Evolutionary conservation across 257 asterid genomes (phyloP).

Genomic region (Cordia subcordata): DNA sequence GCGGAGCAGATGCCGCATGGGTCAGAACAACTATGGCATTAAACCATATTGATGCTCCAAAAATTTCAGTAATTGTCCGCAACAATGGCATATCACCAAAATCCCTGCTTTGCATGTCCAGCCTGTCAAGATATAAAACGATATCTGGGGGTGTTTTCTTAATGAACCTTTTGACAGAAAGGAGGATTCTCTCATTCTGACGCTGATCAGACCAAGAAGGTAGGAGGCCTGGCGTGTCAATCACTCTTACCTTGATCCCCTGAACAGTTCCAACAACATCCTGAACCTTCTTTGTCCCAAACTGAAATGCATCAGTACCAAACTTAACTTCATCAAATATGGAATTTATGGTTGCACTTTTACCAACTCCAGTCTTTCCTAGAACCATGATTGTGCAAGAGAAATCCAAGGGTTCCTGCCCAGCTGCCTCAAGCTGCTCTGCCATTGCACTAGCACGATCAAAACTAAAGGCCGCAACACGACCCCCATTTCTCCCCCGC

Average conservation of each 20-base stretch:
- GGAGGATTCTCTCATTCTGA: conserved; percentile 81
- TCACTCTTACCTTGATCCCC: conserved; percentile 90
- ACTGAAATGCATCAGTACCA: conserved; percentile 81
- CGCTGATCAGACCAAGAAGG: conserved; percentile 97
- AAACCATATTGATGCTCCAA: conserved; percentile 97
- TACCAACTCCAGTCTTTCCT: conserved; percentile 97
- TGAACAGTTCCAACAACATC: conserved; percentile 96
- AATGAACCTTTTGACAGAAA: conserved; percentile 66
- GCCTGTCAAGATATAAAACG: conserved; percentile 88
- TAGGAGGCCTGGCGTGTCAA: conserved; percentile 95
- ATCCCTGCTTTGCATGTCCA: conserved; percentile 95
- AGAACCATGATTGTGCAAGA: conserved; percentile 98
- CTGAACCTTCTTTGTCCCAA: conserved; percentile 89
- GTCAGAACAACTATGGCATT: conserved; percentile 97
- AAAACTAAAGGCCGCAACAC: conserved; percentile 86
- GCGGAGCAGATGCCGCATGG: conserved; percentile 98
- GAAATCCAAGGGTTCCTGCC: conserved; percentile 88
- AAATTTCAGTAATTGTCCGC: conserved; percentile 81
- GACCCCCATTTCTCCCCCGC: conserved; percentile 86
- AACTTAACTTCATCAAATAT: conserved; percentile 83
- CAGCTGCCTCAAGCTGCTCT: conserved; percentile 94
- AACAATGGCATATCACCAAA: conserved; percentile 84
- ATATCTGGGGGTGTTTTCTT: conserved; percentile 93
- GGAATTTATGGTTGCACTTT: conserved; percentile 97
- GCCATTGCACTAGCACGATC: conserved; percentile 99